Evolutionary conservation across 768 basidiomycete genomes (phyloP).

Genomic region (Lyophyllum shimeji): DNA sequence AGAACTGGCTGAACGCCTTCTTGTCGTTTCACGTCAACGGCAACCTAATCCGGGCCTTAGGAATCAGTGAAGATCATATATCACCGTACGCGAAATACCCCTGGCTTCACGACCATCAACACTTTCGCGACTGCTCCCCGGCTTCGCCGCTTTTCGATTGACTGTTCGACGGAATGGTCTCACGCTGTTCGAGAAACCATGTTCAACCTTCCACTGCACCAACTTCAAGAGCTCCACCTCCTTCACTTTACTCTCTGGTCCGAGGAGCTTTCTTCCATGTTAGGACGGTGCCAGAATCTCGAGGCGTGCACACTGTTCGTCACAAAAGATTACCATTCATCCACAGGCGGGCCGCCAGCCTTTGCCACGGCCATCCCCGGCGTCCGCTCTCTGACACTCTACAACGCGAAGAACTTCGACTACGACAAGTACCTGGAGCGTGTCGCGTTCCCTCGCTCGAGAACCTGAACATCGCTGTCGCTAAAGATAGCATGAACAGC

Average conservation of each 20-base stretch:
- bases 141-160: slow-evolving; percentile 8
- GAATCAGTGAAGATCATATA: slow-evolving; percentile 8
- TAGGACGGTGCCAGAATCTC: slow-evolving; percentile 2
- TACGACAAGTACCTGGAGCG: slow-evolving; percentile 9
- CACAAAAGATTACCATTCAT: not conserved
- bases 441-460: slow-evolving; percentile 10
- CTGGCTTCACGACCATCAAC: not conserved
- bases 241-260: slow-evolving; percentile 3
- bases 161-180: not conserved
- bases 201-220: slow-evolving; percentile 12
- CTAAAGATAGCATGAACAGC: not conserved
- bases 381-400: slow-evolving; percentile 10
- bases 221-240: slow-evolving; percentile 10
- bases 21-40: not conserved
- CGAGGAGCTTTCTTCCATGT: not conserved
- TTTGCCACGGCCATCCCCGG: not conserved
- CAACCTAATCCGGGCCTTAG: slow-evolving; percentile 1
- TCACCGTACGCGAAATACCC: not conserved
- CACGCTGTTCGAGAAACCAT: not conserved
- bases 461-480: not conserved
- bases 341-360: not conserved
- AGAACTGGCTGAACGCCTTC: slow-evolving; percentile 9
- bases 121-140: not conserved
- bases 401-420: slow-evolving; percentile 11
- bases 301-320: slow-evolving; percentile 6